These are phyloP conservation scores for Bacidia rubella DNA, from an alignment of 495 filamentous ascomycete species.

Conservation along the genomic window DNA sequence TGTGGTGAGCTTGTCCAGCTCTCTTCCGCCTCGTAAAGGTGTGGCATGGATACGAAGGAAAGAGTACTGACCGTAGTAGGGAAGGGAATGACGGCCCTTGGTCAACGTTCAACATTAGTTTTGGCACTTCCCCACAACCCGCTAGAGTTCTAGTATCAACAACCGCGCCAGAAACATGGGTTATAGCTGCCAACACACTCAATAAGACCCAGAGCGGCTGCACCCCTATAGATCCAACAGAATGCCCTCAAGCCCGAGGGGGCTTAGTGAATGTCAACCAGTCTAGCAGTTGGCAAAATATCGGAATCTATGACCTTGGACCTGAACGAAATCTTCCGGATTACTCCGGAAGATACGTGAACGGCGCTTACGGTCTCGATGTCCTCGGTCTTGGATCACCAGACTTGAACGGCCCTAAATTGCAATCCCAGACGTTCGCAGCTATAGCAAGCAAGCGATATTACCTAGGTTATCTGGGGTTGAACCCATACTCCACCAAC, in stretches of 20 bases:
- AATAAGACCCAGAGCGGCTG: too few species aligned
- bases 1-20: too few species aligned
- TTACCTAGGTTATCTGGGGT: constrained; percentile 44
- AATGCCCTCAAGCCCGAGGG: constrained; percentile 38
- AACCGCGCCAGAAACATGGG: too few species aligned
- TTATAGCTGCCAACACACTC: too few species aligned
- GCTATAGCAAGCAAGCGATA: constrained; percentile 41
- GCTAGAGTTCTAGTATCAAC: too few species aligned
- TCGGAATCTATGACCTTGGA: constrained; percentile 40
- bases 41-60: too few species aligned
- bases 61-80: too few species aligned
- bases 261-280: constrained; percentile 33
- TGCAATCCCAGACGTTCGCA: constrained; percentile 33
- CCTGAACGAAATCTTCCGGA: constrained; percentile 34
- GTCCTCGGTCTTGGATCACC: constrained; percentile 30
- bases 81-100: too few species aligned
- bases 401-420: constrained; percentile 26
- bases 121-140: too few species aligned
- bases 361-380: constrained; percentile 47
- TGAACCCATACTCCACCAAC: constrained; percentile 30
- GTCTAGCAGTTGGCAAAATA: constrained; percentile 40
- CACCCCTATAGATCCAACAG: too few species aligned
- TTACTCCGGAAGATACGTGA: constrained; percentile 36
- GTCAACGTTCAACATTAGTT: too few species aligned
- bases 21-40: too few species aligned